Evolutionary conservation across 1,284 basidiomycete genomes (phyloP).

Genomic region (Malassezia brasiliensis): DNA sequence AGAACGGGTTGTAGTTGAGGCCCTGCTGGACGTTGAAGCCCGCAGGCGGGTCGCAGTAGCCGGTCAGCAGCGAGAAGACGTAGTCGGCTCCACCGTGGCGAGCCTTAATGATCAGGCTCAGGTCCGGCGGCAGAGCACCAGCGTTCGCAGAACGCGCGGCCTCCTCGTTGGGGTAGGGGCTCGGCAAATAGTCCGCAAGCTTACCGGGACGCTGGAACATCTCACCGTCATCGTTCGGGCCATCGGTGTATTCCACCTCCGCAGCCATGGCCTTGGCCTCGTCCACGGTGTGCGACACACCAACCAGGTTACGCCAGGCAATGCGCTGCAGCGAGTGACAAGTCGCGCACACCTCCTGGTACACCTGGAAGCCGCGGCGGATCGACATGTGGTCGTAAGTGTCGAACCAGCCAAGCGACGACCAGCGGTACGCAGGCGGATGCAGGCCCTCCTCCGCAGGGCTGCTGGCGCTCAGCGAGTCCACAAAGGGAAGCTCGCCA

Average conservation of each 20-base stretch:
- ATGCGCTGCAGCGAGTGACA: slow-evolving; percentile 99
- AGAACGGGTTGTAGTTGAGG: slow-evolving; percentile 49
- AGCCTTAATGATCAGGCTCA: slow-evolving; percentile 94
- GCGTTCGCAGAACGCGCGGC: slow-evolving; percentile 87
- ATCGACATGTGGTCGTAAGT: slow-evolving; percentile 96
- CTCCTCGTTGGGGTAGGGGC: slow-evolving; percentile 95
- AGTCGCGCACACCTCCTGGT: slow-evolving; percentile 96
- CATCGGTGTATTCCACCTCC: slow-evolving; percentile 83
- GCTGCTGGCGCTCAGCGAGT: slow-evolving; percentile 35
- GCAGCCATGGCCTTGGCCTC: slow-evolving; percentile 88
- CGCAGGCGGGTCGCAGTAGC: slow-evolving; percentile 91
- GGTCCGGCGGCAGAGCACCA: slow-evolving; percentile 91
- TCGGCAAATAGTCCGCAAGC: slow-evolving; percentile 89
- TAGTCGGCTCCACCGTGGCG: slow-evolving; percentile 96
- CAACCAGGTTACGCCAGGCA: slow-evolving; percentile 98
- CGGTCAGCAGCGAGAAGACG: slow-evolving; percentile 90
- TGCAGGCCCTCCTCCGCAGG: slow-evolving; percentile 82
- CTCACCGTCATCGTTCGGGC: slow-evolving; percentile 86
- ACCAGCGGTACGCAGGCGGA: slow-evolving; percentile 77
- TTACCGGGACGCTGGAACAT: slow-evolving; percentile 99
- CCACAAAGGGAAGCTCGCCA: slow-evolving; percentile 54
- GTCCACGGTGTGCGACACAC: slow-evolving; percentile 88
- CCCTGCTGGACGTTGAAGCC: slow-evolving; percentile 79
- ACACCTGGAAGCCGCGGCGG: slow-evolving; percentile 94
- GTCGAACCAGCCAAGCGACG: slow-evolving; percentile 75